Evolutionary conservation across 257 asterid species (phyloP).

Genomic region (Ligustrum vulgare): DNA sequence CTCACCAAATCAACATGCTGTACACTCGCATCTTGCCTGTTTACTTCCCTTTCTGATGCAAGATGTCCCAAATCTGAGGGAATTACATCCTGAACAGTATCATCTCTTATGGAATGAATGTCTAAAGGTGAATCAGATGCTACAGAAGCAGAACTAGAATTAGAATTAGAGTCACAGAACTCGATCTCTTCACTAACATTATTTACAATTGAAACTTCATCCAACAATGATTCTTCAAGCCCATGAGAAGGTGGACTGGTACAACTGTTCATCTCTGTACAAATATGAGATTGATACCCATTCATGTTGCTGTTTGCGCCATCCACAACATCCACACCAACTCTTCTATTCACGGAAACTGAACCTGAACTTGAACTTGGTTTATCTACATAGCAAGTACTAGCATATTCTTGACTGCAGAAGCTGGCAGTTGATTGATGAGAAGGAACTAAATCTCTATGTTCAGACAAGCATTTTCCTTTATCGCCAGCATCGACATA

Average conservation of each 20-base stretch:
- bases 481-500: conserved; percentile 37
- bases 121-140: conserved; percentile 46
- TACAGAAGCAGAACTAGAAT: conserved; percentile 36
- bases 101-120: conserved; percentile 36
- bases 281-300: conserved; percentile 32
- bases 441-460: conserved; percentile 51
- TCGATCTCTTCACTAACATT: conserved; percentile 47
- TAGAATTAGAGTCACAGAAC: conserved; percentile 52
- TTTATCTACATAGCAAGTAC: background rate
- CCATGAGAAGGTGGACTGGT: conserved; percentile 29
- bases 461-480: conserved; percentile 50
- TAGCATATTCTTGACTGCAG: conserved; percentile 34
- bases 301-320: conserved; percentile 25
- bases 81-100: conserved; percentile 35
- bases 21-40: conserved; percentile 43
- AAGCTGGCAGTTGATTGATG: conserved; percentile 48
- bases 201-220: conserved; percentile 53
- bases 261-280: conserved; percentile 26
- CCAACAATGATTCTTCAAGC: conserved; percentile 43
- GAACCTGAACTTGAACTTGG: background rate
- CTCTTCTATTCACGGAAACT: conserved; percentile 32
- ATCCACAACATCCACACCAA: conserved; percentile 24
- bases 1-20: conserved; percentile 56
- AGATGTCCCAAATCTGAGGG: conserved; percentile 49
- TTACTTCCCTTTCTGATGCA: conserved; percentile 63